Percentiles rank a stretch among this genome's conserved stretches.
Evolutionary conservation across 208 protist species (phyloP).

Genomic region (Trypanosoma boissoni): DNA sequence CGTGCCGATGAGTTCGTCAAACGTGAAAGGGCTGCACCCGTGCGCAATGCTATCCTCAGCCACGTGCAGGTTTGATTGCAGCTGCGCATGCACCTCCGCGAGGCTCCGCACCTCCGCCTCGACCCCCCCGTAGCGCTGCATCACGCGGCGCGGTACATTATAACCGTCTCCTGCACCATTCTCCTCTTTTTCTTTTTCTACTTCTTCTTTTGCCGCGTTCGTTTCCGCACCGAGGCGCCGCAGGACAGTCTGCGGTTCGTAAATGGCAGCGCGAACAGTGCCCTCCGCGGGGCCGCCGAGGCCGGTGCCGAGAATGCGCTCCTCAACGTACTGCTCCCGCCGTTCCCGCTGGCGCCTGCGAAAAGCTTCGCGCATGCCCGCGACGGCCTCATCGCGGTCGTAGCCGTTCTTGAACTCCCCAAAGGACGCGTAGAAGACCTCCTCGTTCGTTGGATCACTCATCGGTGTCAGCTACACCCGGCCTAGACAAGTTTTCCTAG

Average conservation of each 20-base stretch:
- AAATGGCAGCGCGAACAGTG: conserved; percentile 50
- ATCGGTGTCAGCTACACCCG: neutral
- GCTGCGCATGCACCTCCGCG: conserved; percentile 40
- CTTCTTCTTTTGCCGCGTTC: conserved; percentile 25
- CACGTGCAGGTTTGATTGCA: conserved; percentile 54
- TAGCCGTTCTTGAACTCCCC: conserved; percentile 22
- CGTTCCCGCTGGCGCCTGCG: conserved; percentile 31
- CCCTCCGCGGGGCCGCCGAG: conserved; percentile 50
- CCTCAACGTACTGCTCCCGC: conserved; percentile 44
- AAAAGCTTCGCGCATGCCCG: conserved; percentile 60
- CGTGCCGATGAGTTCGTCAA: conserved; percentile 50
- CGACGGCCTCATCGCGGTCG: conserved; percentile 39
- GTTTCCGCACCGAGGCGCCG: conserved; percentile 35
- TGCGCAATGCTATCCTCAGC: conserved; percentile 42
- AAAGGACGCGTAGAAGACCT: conserved; percentile 18
- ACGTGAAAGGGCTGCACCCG: conserved; percentile 48
- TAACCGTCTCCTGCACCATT: neutral
- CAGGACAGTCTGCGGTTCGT: conserved; percentile 59
- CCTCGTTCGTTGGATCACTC: neutral
- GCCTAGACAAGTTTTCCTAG: neutral
- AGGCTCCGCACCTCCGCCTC: conserved; percentile 34
- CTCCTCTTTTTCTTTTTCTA: conserved; percentile 6
- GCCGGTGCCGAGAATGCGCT: conserved; percentile 67
- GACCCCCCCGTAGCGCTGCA: conserved; percentile 11
- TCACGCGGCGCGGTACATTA: conserved; percentile 8